Percentiles rank a stretch among this genome's conserved stretches.
Evolutionary conservation across 148 eudicot genomes (phyloP).

Genomic region (Chenopodium berlandieri): DNA sequence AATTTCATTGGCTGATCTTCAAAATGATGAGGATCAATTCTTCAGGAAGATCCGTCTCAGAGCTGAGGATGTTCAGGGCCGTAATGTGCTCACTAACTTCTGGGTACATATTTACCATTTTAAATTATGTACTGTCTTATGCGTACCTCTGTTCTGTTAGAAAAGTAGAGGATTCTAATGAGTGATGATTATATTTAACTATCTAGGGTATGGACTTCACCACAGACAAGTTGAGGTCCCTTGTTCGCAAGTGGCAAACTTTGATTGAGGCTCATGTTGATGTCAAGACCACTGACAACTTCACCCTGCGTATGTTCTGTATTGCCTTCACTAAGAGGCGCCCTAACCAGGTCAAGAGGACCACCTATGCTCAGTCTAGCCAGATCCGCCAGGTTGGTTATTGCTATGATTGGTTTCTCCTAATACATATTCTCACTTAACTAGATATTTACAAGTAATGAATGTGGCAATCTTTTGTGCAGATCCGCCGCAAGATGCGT

Average conservation of each 20-base stretch:
- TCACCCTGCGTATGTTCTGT: slow-evolving; percentile 69
- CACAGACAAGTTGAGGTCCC: slow-evolving; percentile 67
- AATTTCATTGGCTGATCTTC: slow-evolving; percentile 42
- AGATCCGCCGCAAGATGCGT: slow-evolving; percentile 89
- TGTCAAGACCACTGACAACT: slow-evolving; percentile 77
- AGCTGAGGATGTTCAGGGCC: slow-evolving; percentile 80
- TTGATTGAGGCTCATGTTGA: slow-evolving; percentile 84
- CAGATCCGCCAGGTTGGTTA: slow-evolving; percentile 57
- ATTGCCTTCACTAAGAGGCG: slow-evolving; percentile 84
- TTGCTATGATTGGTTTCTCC: background rate
- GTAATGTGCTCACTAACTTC: slow-evolving; percentile 73
- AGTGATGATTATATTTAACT: background rate
- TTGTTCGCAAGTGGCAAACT: slow-evolving; percentile 78
- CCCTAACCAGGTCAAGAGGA: slow-evolving; percentile 69
- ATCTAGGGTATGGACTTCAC: slow-evolving; percentile 73
- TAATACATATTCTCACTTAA: background rate
- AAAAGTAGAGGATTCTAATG: background rate
- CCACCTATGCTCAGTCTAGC: slow-evolving; percentile 74
- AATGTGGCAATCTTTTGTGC: background rate
- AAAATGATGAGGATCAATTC: slow-evolving; percentile 60
- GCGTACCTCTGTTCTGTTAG: background rate
- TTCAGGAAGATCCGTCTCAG: slow-evolving; percentile 77
- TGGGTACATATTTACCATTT: slow-evolving; percentile 39
- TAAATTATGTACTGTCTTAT: too few relatives aligned
- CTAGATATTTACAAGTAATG: background rate